Base-by-base conservation (phyloP, 2,329 filamentous ascomycete species). In the Fusarium graminum region DNA sequence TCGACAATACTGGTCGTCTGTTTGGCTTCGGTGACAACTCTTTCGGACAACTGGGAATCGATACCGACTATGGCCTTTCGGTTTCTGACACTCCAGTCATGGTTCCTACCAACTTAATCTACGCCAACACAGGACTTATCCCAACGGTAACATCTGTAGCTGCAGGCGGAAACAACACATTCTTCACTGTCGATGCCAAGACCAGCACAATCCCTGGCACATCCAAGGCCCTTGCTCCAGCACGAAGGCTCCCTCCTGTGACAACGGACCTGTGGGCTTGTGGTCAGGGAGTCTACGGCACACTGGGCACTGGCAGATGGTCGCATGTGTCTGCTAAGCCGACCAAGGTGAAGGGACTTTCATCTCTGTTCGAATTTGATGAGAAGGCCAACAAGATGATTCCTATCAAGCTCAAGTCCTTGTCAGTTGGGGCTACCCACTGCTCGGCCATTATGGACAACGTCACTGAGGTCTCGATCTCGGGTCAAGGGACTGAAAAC, bases 21-120 rank as follows among this genome's bases (percentile, higher is more conserved):
- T 97, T 95, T 77, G 84, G 89, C 8, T 98, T 97, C 79, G 95
- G 95, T 36, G 94, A 98, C 77, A 98, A 98, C 79, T 89, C 89
- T 0, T 86, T 88, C 41, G 95, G 95, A n/a, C 95, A 98, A 77
- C 84, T 98, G 5, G 94, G 94, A n/a, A 88, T 94, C 71, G 88
- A 92, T 49, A 87, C 86, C 52, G 88, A 88, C 46, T 76, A 85
- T 0, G 86, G 90, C 28, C 81, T 86, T 16, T 82, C 87, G 9
- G 86, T 81, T 57, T 81, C 91, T 25, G 91, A 94, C 67, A 84
- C 85, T 0, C 93, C 95, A 0, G 87, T 88, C 5, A 84, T 89
- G 7, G 76, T 98, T 3, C 86, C 92, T 1, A 85, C 92, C 38
- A 85, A 87, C 62, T 87, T 86, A 63, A 86, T 97, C 7, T 97